Base-by-base conservation (phyloP, 371 early-diverging fungal genomes). In the Gilbertella persicaria region DNA sequence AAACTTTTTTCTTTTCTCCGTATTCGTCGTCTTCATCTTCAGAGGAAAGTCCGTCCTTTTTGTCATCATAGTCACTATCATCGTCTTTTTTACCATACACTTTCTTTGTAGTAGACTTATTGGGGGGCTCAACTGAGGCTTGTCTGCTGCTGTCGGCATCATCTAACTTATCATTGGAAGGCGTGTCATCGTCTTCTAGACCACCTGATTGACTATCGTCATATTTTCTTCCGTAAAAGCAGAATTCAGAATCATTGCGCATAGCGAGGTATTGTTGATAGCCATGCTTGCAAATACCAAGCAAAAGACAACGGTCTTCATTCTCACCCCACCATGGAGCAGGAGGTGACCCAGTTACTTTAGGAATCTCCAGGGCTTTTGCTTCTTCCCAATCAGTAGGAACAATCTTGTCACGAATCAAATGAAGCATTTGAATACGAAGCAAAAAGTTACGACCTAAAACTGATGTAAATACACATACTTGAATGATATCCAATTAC, bases 211-310 rank as follows among this genome's bases (percentile, higher is more conserved):
- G 48, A 41, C 75, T 78, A 50, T 76, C 66, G 39, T 80, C 78
- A 38, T 69, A 78, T 29, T 69, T 65, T 21, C 63, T 62, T 9
- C 76, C 72, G 45, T 71, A 79, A 44, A 89, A 90, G 38, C 73
- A 75, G 21, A 90, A 79, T 41, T 84, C 86, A 6, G 79, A 80
- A 46, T 90, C 90, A n/a, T 69, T 72, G 24, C 85, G 71, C 52
- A 88, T 80, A 20, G 73, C 74, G 1, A 69, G 69, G 45, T 86
- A 73, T 64, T 87, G 83, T 50, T 84, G 83, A 63, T 91, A 93
- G 5, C 94, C 94, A 58, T 92, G 82, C 51, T 84, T 87, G 56
- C 80, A 73, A n/a, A 88, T 88, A 26, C 91, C 92, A 33, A 91
- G 62, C 56, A 91, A 51, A 48, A 93, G 44, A 62, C 87, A 85